Conservation (phyloP, 2,329 filamentous ascomycete genomes). For the Fusarium napiforme region DNA sequence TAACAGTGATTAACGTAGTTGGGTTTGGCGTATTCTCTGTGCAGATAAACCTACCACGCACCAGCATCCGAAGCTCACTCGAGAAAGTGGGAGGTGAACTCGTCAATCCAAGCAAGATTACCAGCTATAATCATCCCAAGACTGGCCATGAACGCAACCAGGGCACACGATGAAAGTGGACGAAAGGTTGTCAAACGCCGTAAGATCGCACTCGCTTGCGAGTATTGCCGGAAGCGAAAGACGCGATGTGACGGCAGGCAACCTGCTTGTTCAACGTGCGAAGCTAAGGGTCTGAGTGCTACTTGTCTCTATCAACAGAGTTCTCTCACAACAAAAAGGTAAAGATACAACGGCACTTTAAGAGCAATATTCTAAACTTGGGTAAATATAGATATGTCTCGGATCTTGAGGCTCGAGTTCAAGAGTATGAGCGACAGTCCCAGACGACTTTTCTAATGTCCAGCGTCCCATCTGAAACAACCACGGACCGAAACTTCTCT, state of each 20-base stretch:
- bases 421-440: not conserved
- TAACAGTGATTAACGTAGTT: not conserved
- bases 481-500: not conserved
- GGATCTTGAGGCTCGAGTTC: not conserved
- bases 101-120: not conserved
- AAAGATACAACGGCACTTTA: rapidly evolving
- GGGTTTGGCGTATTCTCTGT: not conserved
- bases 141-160: not conserved
- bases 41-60: not conserved
- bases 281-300: not conserved
- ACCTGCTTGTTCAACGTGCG: not conserved
- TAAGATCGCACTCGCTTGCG: not conserved
- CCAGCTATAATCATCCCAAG: not conserved
- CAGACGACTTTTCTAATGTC: not conserved
- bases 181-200: not conserved
- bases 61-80: not conserved
- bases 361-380: not conserved
- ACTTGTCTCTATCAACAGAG: not conserved
- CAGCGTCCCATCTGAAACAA: not conserved
- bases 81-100: not conserved
- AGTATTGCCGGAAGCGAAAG: not conserved
- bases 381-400: not conserved
- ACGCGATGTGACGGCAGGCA: not conserved
- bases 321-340: not conserved
- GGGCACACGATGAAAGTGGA: not conserved